Base-by-base conservation (phyloP, 2,329 filamentous ascomycete genomes). In the Aspergillus sp. region DNA sequence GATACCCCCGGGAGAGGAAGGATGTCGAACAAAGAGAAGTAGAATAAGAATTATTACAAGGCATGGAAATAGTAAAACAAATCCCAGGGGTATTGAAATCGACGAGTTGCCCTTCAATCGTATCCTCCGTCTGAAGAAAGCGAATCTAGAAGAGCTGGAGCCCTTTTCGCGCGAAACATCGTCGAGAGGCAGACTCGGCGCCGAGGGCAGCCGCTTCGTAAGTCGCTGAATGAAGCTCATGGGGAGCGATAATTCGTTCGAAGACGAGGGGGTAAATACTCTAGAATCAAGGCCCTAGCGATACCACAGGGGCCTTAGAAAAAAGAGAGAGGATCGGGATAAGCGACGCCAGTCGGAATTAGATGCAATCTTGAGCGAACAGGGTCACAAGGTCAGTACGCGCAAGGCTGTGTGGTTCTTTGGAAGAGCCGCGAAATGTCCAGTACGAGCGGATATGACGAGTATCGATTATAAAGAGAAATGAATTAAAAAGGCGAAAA, bases 31-130 rank as follows among this genome's bases (percentile, higher is more conserved):
- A 65, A 97, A 90, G 48, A 98, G 79, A 59, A 95, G 75, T 52
- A 97, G 73, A 67, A 97, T 94, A 66, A 96, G 78, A 59, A 95
- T 79, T 71, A 97, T 81, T 60, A 96, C 88, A 64, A 96, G 85
- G 64, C 86, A 82, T 53, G 93, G 93, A 65, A 97, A 97, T 56
- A 97, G 74, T 54, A 98, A 78, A 57, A 97, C 89, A 62, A 96
- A 83, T 55, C 91, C 91, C 41, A 98, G 75, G 27, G 93, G 93
- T 64, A 97, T 85, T 40, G 91, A 95, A 66, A 96, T 82, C 61
- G 85, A 87, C 43, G 90, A 96, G 69, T 95, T 95, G 59, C 89
- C 88, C 70, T 84, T 86, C 72, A 98, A 74, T 57, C 90, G 84
- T 74, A 98, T 81, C 40, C 91, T 88, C 62, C 88, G 81, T 57